These are phyloP conservation scores for Paratrimastix pyriformis DNA, from an alignment of 78 protist genomes.

Conservation along the genomic window DNA sequence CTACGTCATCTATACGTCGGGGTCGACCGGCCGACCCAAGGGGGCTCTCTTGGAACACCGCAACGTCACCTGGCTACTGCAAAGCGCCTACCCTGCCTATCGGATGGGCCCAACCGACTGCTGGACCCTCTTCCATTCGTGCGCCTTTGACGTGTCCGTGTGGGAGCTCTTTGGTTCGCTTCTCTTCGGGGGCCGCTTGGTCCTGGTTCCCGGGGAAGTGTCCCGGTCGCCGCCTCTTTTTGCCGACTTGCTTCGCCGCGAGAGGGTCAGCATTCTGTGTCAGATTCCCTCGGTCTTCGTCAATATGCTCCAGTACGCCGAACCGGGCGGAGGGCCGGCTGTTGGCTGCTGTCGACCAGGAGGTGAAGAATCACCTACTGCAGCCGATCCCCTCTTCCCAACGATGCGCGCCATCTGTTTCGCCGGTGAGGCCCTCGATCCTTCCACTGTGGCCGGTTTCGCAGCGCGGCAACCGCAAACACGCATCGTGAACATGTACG, in stretches of 20 bases:
- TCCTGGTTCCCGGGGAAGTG: neutral
- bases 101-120: neutral
- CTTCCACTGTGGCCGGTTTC: neutral
- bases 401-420: too few relatives aligned
- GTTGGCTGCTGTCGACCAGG: neutral
- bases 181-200: neutral
- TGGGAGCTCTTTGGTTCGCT: slow-evolving; percentile 1
- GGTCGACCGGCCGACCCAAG: slow-evolving; percentile 38
- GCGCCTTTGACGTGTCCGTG: slow-evolving; percentile 14
- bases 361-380: too few relatives aligned
- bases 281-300: too few relatives aligned
- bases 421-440: too few relatives aligned
- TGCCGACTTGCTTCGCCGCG: too few relatives aligned
- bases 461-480: neutral
- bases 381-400: neutral
- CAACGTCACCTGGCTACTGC: neutral
- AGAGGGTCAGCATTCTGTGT: too few relatives aligned
- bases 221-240: too few relatives aligned
- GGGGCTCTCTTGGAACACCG: slow-evolving; percentile 9
- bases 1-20: slow-evolving; percentile 35
- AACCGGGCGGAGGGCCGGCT: too few relatives aligned
- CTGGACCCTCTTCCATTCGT: neutral
- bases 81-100: neutral
- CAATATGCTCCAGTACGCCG: neutral
- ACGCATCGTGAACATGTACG: neutral